Percentiles rank a stretch among this genome's conserved stretches.
phyloP scores from a whole-genome alignment of 2,329 filamentous ascomycete genomes.

The Colletotrichum orbiculare region DNA sequence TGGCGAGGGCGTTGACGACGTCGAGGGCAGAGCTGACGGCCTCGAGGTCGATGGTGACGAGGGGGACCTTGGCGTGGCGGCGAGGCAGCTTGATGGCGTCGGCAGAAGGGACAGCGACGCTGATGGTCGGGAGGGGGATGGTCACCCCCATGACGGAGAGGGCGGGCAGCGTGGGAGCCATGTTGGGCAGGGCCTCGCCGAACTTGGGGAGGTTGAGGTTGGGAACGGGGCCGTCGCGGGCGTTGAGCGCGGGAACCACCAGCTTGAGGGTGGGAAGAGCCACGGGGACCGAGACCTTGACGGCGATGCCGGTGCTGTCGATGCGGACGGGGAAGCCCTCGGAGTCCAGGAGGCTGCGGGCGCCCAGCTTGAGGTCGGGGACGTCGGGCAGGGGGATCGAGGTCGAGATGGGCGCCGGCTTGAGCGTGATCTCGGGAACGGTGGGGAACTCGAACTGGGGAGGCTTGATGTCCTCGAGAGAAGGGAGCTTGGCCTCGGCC shows the following conservation, averaged over 20 bases:
- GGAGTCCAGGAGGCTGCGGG: too few species aligned
- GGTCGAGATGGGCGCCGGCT: background rate
- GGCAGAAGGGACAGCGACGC: background rate
- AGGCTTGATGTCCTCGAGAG: background rate
- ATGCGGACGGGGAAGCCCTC: background rate
- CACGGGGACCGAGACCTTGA: background rate
- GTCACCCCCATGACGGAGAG: background rate
- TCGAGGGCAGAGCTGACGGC: conserved; percentile 1
- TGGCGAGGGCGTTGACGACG: background rate
- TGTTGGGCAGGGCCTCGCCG: too few species aligned
- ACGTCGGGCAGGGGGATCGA: background rate
- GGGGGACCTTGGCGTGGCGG: conserved; percentile 4
- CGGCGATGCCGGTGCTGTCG: background rate
- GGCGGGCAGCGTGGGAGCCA: background rate
- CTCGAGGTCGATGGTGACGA: background rate
- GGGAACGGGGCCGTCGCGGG: background rate
- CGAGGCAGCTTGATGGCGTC: background rate
- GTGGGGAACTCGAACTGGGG: background rate
- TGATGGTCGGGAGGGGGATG: background rate
- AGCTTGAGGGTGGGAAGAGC: background rate
- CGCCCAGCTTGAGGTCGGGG: too few species aligned
- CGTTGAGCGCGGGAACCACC: background rate
- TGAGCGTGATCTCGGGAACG: background rate
- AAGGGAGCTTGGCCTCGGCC: background rate
- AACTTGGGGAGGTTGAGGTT: background rate